phyloP scores from a whole-genome alignment of 495 filamentous ascomycete genomes.

The Aspergillus incahuasiensis region DNA sequence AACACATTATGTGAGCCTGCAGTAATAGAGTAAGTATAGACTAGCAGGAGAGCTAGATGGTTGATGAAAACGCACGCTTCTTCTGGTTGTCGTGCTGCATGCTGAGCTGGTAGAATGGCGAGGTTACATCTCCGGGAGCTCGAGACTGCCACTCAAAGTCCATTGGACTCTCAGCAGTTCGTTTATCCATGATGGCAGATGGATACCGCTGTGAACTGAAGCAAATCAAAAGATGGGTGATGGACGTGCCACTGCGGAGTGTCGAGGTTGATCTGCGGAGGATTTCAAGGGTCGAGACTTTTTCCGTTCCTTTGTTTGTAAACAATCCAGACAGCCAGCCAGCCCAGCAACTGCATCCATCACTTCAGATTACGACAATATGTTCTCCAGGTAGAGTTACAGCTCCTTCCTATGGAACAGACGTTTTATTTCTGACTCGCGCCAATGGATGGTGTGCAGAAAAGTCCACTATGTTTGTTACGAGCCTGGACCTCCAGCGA shows the following conservation, averaged over 20 bases:
- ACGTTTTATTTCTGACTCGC: too few relatives aligned
- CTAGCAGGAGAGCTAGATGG: not conserved
- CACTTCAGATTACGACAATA: not conserved
- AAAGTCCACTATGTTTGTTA: not conserved
- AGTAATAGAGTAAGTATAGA: constrained; percentile 9
- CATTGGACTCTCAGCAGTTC: constrained; percentile 60
- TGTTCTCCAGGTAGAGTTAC: too few relatives aligned
- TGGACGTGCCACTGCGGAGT: not conserved
- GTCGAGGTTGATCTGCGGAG: constrained; percentile 3
- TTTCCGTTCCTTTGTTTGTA: constrained; percentile 19
- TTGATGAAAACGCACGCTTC: constrained; percentile 42
- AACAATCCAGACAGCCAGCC: constrained; percentile 21
- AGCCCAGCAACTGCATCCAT: constrained; percentile 9
- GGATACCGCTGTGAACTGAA: not conserved
- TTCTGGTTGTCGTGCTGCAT: constrained; percentile 39
- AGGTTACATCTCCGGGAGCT: constrained; percentile 52
- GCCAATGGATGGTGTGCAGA: too few relatives aligned
- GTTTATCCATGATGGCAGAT: constrained; percentile 31
- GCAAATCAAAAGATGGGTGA: not conserved
- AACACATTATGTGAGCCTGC: constrained; percentile 49
- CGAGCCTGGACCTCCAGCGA: not conserved
- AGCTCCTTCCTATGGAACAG: too few relatives aligned
- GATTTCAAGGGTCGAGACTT: constrained; percentile 12
- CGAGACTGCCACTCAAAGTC: constrained; percentile 61
- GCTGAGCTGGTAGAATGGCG: constrained; percentile 53